Evolutionary conservation across 352 stramenopile species (phyloP).

Genomic region (Phytophthora citricola): DNA sequence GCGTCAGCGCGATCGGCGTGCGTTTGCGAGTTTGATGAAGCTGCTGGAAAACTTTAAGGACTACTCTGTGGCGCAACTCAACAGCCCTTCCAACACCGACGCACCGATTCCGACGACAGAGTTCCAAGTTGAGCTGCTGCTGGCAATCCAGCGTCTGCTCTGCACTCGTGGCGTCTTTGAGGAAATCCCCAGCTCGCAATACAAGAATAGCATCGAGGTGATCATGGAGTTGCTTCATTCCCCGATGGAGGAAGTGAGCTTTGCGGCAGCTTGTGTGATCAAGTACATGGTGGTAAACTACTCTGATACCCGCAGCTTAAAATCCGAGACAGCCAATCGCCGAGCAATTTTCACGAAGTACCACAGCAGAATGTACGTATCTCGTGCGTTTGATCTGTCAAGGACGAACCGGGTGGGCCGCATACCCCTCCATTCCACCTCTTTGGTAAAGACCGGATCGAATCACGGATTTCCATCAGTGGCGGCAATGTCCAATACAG

Average conservation of each 20-base stretch:
- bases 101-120: conserved; percentile 81
- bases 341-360: conserved; percentile 88
- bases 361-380: conserved; percentile 82
- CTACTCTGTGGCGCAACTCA: conserved; percentile 84
- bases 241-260: conserved; percentile 86
- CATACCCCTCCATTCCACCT: conserved; percentile 38
- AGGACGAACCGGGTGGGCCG: conserved; percentile 78
- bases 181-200: conserved; percentile 87
- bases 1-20: conserved; percentile 73
- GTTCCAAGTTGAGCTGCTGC: conserved; percentile 82
- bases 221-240: conserved; percentile 90
- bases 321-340: conserved; percentile 85
- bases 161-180: conserved; percentile 87
- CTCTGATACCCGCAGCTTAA: conserved; percentile 86
- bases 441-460: conserved; percentile 31
- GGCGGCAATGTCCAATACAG: conserved; percentile 55
- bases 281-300: conserved; percentile 93
- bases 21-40: conserved; percentile 86
- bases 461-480: conserved; percentile 29
- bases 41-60: conserved; percentile 87
- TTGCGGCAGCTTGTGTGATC: conserved; percentile 82
- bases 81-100: conserved; percentile 83
- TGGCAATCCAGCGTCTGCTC: conserved; percentile 82
- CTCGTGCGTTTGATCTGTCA: conserved; percentile 80
- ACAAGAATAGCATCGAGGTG: conserved; percentile 85